These are phyloP conservation scores for Phytophthora foliorum DNA, from an alignment of 352 stramenopile species.

Conservation along the genomic window DNA sequence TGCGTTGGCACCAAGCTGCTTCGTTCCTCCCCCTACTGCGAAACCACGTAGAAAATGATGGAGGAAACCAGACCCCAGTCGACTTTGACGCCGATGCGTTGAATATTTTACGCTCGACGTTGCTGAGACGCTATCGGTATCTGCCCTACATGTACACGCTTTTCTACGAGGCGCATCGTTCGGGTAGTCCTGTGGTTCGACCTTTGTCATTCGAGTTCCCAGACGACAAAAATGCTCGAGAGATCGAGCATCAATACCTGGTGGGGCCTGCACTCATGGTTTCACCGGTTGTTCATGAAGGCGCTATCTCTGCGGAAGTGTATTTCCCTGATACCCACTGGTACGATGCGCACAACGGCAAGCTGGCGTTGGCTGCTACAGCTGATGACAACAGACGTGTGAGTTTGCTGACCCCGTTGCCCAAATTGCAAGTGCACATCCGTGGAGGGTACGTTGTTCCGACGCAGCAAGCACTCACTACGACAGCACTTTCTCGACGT, in stretches of 20 bases:
- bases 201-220: slow-evolving; percentile 79
- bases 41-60: slow-evolving; percentile 66
- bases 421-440: slow-evolving; percentile 71
- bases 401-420: slow-evolving; percentile 61
- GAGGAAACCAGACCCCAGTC: slow-evolving; percentile 59
- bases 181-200: slow-evolving; percentile 59
- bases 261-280: slow-evolving; percentile 80
- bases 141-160: slow-evolving; percentile 91
- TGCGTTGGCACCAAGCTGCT: slow-evolving; percentile 86
- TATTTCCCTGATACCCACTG: slow-evolving; percentile 80
- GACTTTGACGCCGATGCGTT: slow-evolving; percentile 72
- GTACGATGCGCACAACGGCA: slow-evolving; percentile 73
- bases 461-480: slow-evolving; percentile 62
- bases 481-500: slow-evolving; percentile 65
- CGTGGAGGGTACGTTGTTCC: slow-evolving; percentile 74
- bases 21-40: slow-evolving; percentile 84
- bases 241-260: slow-evolving; percentile 79
- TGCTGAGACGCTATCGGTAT: slow-evolving; percentile 75
- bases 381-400: slow-evolving; percentile 31
- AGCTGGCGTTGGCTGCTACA: slow-evolving; percentile 29
- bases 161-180: slow-evolving; percentile 65
- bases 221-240: slow-evolving; percentile 41
- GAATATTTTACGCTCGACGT: slow-evolving; percentile 69
- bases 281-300: slow-evolving; percentile 76
- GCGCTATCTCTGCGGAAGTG: slow-evolving; percentile 59